Evolutionary conservation across 805 yeast species (phyloP), one percentile per base, ranked within the genome.

Genomic region (Cyberlindnera amylophila): DNA sequence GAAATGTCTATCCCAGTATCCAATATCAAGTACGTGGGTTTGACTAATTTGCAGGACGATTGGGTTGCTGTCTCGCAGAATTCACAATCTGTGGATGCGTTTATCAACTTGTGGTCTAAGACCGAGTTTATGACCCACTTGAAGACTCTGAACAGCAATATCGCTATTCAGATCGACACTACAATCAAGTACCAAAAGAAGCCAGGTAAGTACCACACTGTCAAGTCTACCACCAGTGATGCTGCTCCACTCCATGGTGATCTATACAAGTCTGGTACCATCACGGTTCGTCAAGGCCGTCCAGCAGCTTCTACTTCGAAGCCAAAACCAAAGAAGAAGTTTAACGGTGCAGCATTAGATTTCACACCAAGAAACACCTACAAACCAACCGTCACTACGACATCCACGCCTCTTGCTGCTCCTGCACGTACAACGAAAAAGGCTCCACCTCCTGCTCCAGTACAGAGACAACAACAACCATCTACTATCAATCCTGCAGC

Each of bases 161-260:
- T 88, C 36, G 69, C 72, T 3, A 74, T 93, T 35, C 74, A 72
- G 33, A 74, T 93, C 49, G 90, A 83, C 2, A 75, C 85, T 3
- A 75, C 85, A 0, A 75, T 93, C 44, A 75, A 77, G 47, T 93
- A 93, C 64, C 86, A 83, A 65, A 93, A 91, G 74, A 93, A 93
- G 62, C 88, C 96, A 1, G 95, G 95, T 3, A 82, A 78, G 61
- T 57, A 71, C 19, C 93, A 89, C 47, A 62, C 74, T 8, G 84
- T 93, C 52, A 89, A 86, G 62, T 78, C 84, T 57, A 77, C 73
- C 39, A 62, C 73, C 32, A 83, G 82, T 36, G 72, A 70, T 11
- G 59, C 77, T n/a, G 82, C 84, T 23, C 95, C 95, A 10, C 55
- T 54, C 10, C 61, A 75, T 50, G 72, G 85, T 33, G 98, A 93